Base-by-base conservation (phyloP, 2,329 filamentous ascomycete genomes). In the Seiridium cupressi region DNA sequence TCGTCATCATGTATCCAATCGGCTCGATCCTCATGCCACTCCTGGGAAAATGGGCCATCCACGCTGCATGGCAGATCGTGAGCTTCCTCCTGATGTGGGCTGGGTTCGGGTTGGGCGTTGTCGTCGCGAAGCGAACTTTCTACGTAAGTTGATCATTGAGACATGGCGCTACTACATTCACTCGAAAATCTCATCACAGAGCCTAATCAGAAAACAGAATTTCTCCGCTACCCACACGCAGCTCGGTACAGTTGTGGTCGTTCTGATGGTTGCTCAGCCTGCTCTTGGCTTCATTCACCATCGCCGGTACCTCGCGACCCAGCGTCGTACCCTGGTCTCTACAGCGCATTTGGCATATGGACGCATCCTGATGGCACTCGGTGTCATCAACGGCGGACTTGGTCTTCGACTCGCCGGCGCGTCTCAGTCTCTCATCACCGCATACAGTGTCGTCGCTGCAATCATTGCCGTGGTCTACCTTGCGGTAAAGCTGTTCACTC, bases 311-410 rank as follows among this genome's bases (percentile, higher is more conserved):
- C 65, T 78, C 59, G 78, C 77, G 68, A 70, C 80, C 58, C 72
- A 78, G 57, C 49, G 66, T 34, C 83, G 86, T 42, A 81, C 81
- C 5, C 13, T 76, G 46, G 68, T 87, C 62, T 86, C 84, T 63
- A 73, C 87, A 64, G 68, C 76, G 1, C 87, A 90, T 68, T 82
- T 88, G 64, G 89, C 85, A 84, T 86, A 81, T 66, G 87, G 87
- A 10, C 81, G 87, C 18, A 66, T 75, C 1, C 70, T 89, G 48
- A 83, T 90, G 63, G 59, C 83, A 18, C 69, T 89, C 3, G 87
- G 84, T 34, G 77, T 89, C 49, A 70, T 89, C 65, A 89, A 89
- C 66, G 87, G 87, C 59, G 87, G 86, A 0, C 71, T 89, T 3
- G 87, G 87, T 3, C 73, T 90, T 35, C 62, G 80, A 63, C 74